Percentiles rank a stretch among this genome's conserved stretches.
These are phyloP conservation scores for Trichosporon asahii DNA, from an alignment of 1,284 basidiomycete genomes.

Conservation along the genomic window DNA sequence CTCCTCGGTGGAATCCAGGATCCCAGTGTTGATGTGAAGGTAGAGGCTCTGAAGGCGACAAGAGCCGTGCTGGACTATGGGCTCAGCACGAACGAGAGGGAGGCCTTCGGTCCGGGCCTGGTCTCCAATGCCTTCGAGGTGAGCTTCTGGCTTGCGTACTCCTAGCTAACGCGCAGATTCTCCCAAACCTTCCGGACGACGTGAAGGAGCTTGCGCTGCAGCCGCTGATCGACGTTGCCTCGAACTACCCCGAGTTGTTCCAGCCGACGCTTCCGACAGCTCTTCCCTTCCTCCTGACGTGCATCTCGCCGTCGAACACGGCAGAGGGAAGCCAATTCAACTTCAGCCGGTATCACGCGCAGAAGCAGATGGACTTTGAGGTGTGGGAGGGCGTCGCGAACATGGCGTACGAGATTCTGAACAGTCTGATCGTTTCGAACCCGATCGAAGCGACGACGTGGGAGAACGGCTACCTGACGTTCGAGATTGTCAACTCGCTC, in stretches of 20 bases:
- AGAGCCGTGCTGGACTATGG: constrained; percentile 36
- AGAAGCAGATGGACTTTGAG: constrained; percentile 55
- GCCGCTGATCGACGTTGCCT: constrained; percentile 67
- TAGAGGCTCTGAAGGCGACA: constrained; percentile 45
- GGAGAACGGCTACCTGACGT: constrained; percentile 32
- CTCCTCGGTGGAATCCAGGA: constrained; percentile 42
- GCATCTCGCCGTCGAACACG: constrained; percentile 34
- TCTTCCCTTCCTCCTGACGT: constrained; percentile 60
- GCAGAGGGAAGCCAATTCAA: constrained; percentile 21
- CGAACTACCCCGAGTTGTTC: constrained; percentile 63
- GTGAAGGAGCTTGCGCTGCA: constrained; percentile 53
- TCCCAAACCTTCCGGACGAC: constrained; percentile 30
- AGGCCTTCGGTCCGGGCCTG: constrained; percentile 30
- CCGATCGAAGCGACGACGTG: constrained; percentile 27
- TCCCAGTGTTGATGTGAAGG: constrained; percentile 38
- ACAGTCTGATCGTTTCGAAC: constrained; percentile 37
- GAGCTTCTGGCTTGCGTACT: not conserved
- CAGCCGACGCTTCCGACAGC: constrained; percentile 62
- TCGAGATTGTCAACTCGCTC: constrained; percentile 36
- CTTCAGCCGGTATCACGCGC: constrained; percentile 34
- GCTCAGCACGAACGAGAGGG: constrained; percentile 33
- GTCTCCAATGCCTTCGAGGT: constrained; percentile 36
- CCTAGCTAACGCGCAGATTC: constrained; percentile 4
- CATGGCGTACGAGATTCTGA: constrained; percentile 45
- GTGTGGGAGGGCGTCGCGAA: constrained; percentile 72